phyloP scores from a whole-genome alignment of 2,329 filamentous ascomycete genomes.

The Tothia fuscella region DNA sequence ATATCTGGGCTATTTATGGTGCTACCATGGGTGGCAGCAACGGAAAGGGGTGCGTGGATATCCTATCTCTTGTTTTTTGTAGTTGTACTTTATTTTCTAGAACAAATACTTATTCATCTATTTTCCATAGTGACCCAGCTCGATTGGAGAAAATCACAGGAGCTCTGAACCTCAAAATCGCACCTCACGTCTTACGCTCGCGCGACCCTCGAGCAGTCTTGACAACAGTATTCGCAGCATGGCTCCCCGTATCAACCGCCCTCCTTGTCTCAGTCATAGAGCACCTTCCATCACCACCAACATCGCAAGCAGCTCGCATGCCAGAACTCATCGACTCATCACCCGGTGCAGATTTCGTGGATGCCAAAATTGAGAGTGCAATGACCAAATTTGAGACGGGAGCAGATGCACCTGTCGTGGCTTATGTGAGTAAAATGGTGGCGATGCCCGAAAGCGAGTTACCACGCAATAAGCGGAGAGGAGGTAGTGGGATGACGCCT shows the following conservation, averaged over 20 bases:
- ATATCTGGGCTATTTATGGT: constrained; percentile 90
- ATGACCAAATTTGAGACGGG: constrained; percentile 69
- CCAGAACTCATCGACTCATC: constrained; percentile 69
- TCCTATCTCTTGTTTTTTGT: constrained; percentile 20
- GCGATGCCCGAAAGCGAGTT: constrained; percentile 88
- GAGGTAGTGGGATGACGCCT: constrained; percentile 58
- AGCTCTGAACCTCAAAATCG: constrained; percentile 71
- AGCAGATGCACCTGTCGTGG: constrained; percentile 66
- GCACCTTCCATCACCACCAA: constrained; percentile 71
- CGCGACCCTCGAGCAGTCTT: constrained; percentile 74
- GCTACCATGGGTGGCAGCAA: constrained; percentile 74
- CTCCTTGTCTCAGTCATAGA: constrained; percentile 89
- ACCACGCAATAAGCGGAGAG: constrained; percentile 66
- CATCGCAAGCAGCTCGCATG: constrained; percentile 68
- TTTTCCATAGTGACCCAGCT: constrained; percentile 49
- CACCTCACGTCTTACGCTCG: constrained; percentile 72
- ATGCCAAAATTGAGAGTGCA: constrained; percentile 58
- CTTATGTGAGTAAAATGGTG: constrained; percentile 97
- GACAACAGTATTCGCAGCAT: constrained; percentile 74
- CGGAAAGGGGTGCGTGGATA: constrained; percentile 59
- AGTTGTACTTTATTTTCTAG: constrained; percentile 14
- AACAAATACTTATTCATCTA: constrained; percentile 30
- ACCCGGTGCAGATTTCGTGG: constrained; percentile 62
- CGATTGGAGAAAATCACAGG: constrained; percentile 92
- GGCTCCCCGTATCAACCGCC: constrained; percentile 87